These are phyloP conservation scores for Leccinum subgranulosum DNA, from an alignment of 768 basidiomycete species.

Conservation along the genomic window DNA sequence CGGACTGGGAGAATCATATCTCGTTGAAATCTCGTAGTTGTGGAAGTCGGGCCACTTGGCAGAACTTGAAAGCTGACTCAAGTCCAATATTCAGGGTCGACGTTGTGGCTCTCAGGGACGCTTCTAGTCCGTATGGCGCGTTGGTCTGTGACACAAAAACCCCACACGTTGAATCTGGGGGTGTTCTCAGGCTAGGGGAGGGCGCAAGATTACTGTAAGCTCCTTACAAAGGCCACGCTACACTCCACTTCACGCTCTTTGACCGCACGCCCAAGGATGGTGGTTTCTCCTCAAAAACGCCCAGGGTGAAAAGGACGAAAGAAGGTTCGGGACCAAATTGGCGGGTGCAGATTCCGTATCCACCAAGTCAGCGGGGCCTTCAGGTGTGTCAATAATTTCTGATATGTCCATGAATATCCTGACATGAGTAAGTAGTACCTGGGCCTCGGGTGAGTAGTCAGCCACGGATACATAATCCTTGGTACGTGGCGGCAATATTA, in stretches of 20 bases:
- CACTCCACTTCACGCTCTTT: slow-evolving; percentile 5
- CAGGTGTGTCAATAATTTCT: slow-evolving; percentile 13
- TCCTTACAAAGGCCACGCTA: background rate
- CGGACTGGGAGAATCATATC: background rate
- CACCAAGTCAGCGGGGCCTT: background rate
- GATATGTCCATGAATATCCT: slow-evolving; percentile 11
- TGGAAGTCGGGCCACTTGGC: background rate
- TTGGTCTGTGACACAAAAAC: background rate
- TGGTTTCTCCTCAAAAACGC: background rate
- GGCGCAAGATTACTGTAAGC: background rate
- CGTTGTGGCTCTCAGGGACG: slow-evolving; percentile 1
- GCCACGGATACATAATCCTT: background rate
- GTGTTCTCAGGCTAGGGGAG: background rate
- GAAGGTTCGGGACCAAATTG: background rate
- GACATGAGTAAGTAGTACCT: slow-evolving; percentile 9
- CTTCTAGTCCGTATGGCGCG: background rate
- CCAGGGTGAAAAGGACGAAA: background rate
- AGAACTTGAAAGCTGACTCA: background rate
- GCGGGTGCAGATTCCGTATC: slow-evolving; percentile 16
- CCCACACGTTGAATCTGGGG: background rate
- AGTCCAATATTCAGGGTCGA: background rate
- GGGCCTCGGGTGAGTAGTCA: slow-evolving; percentile 2
- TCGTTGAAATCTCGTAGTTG: background rate
- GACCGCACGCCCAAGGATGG: slow-evolving; percentile 6
- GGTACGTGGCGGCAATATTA: slow-evolving; percentile 22